phyloP scores from a whole-genome alignment of 2,329 filamentous ascomycete species.

The Ophiocordyceps sinensis region DNA sequence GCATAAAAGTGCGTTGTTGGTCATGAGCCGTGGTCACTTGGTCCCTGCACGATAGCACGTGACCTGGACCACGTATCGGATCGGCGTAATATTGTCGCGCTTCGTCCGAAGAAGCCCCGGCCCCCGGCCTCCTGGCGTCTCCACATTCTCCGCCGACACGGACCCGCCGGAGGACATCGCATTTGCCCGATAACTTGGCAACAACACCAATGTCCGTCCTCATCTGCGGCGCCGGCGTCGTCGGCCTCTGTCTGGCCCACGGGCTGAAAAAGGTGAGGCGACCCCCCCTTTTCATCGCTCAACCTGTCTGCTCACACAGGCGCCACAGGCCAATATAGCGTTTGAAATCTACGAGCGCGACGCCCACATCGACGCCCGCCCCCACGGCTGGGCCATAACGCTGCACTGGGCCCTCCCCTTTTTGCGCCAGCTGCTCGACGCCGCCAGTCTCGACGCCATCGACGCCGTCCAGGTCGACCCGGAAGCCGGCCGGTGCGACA shows the following conservation, averaged over 20 bases:
- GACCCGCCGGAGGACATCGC: too few species aligned
- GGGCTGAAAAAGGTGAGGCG: slow-evolving; percentile 19
- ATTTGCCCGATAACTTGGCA: not conserved
- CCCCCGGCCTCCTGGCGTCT: too few species aligned
- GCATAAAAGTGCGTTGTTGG: too few species aligned
- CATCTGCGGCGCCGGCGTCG: slow-evolving; percentile 22
- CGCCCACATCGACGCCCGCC: slow-evolving; percentile 12
- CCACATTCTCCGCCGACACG: too few species aligned
- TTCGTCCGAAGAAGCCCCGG: too few species aligned
- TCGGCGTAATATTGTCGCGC: not conserved
- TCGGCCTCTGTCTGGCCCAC: slow-evolving; percentile 21
- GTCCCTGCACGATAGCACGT: too few species aligned
- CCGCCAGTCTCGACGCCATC: slow-evolving; percentile 8
- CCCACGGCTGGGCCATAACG: slow-evolving; percentile 44
- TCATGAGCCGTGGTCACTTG: too few species aligned
- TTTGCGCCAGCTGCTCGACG: slow-evolving; percentile 11
- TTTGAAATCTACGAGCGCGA: slow-evolving; percentile 18
- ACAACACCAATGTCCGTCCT: slow-evolving; percentile 8
- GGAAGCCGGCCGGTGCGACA: slow-evolving; percentile 23
- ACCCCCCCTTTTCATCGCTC: too few species aligned
- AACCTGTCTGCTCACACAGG: too few species aligned
- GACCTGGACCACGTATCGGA: not conserved
- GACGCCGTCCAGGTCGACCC: slow-evolving; percentile 16
- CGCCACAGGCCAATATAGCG: slow-evolving; percentile 12
- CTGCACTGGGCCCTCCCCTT: slow-evolving; percentile 39